phyloP scores from a whole-genome alignment of 2,329 filamentous ascomycete genomes.

The Hyphodiscus sp. region DNA sequence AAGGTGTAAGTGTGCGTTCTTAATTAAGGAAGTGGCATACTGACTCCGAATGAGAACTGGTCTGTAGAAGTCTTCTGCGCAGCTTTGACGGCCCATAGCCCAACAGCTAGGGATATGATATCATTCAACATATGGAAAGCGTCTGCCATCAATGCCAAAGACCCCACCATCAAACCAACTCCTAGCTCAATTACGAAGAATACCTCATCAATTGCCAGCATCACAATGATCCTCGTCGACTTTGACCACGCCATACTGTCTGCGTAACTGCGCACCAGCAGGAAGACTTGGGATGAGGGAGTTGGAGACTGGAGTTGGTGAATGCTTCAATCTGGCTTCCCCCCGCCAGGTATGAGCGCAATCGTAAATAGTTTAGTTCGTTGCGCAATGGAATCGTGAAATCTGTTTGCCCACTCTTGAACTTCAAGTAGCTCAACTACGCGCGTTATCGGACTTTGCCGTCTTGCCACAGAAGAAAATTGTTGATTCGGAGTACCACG shows the following conservation, averaged over 20 bases:
- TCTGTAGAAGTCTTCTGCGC: constrained; percentile 80
- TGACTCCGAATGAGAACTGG: constrained; percentile 88
- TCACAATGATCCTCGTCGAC: constrained; percentile 82
- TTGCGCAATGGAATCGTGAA: neutral
- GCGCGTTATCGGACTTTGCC: neutral
- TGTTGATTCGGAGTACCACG: neutral
- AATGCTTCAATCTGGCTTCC: no score
- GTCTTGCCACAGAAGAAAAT: neutral
- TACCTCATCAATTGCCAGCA: constrained; percentile 79
- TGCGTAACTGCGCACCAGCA: neutral
- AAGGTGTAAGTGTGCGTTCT: constrained; percentile 20
- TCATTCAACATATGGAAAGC: constrained; percentile 99
- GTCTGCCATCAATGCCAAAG: constrained; percentile 89
- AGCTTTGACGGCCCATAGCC: constrained; percentile 90
- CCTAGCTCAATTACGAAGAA: constrained; percentile 91
- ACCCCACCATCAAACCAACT: constrained; percentile 80
- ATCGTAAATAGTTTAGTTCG: neutral
- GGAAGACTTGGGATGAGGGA: no score
- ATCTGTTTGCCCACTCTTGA: neutral
- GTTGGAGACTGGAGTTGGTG: no score
- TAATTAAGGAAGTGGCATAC: constrained; percentile 29
- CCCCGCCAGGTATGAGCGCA: no score
- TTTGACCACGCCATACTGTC: constrained; percentile 79
- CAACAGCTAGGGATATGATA: constrained; percentile 88
- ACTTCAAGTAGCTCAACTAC: neutral